Conservation (phyloP, 2,329 filamentous ascomycete species). For the Pseudogymnoascus sp. region DNA sequence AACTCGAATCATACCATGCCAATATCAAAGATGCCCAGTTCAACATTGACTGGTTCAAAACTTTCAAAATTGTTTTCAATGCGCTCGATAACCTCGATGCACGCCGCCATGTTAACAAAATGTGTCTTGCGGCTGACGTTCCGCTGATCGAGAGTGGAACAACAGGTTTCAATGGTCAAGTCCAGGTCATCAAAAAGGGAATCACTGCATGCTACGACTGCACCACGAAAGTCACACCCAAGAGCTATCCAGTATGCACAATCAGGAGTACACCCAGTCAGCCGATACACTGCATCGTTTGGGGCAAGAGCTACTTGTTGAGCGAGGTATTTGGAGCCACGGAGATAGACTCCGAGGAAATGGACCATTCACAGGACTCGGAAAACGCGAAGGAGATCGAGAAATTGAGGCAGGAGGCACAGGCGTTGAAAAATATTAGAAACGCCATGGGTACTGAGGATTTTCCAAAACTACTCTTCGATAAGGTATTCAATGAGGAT, state of each 20-base stretch:
- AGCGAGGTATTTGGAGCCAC: constrained; percentile 87
- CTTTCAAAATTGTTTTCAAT: constrained; percentile 86
- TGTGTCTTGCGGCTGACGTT: constrained; percentile 87
- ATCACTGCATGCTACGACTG: constrained; percentile 96
- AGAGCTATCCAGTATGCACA: constrained; percentile 91
- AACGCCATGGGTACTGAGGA: constrained; percentile 68
- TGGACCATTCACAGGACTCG: constrained; percentile 71
- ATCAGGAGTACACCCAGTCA: constrained; percentile 94
- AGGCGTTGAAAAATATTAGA: constrained; percentile 74
- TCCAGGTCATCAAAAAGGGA: constrained; percentile 91
- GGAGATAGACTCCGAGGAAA: constrained; percentile 70
- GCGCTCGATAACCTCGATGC: constrained; percentile 94
- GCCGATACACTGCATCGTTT: constrained; percentile 97
- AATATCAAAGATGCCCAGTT: constrained; percentile 91
- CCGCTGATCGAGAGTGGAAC: constrained; percentile 94
- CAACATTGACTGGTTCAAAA: constrained; percentile 77
- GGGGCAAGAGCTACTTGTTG: constrained; percentile 93
- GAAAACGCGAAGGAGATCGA: constrained; percentile 84
- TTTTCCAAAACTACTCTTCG: constrained; percentile 74
- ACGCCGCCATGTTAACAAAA: constrained; percentile 88
- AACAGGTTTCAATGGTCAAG: constrained; percentile 94
- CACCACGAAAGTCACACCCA: constrained; percentile 78
- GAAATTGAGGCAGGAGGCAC: constrained; percentile 75
- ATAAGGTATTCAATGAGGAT: constrained; percentile 86
- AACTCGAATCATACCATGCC: constrained; percentile 80